Base-by-base conservation (phyloP, 768 basidiomycete species). In the Mycena leptocephala region DNA sequence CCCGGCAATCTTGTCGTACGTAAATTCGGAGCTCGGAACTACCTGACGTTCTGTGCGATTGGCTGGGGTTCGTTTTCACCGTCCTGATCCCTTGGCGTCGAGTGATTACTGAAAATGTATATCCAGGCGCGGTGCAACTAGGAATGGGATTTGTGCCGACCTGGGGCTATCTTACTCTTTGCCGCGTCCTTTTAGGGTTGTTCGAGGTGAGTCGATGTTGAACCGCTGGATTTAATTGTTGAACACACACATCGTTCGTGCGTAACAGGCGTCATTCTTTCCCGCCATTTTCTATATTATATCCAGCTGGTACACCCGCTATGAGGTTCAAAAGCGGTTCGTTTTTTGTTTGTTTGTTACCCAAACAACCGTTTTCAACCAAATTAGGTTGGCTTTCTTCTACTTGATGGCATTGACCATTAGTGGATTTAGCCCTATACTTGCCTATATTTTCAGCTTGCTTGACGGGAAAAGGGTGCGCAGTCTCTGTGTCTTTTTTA, bases 201-300 rank as follows among this genome's bases (percentile, higher is more conserved):
- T 87, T 88, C 62, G 89, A 89, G 85, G 61, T 71, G 26, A 11
- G 62, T 64, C 26, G 28, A 18, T 53, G 9, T 2, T 20, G 61
- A 46, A 63, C 13, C 22, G 20, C 32, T 0, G 5, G 32, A 32
- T 46, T 20, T 1, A 51, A 7, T 18, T 46, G 18, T 28, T 7
- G 48, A 53, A 70, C 41, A 24, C 33, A 43, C 9, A 48, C 35
- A 18, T 6, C 30, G 26, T 0, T 26, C 4, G 32, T 70, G 33
- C 22, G 22, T 26, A 28, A 41, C 39, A 72, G 89, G 86, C 88
- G 7, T 85, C 87, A 14, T 88, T 89, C 76, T 89, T 88, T 80
- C 88, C 89, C 22, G 85, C 86, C 11, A 82, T 90, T 75, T 77
- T 89, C 13, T 89, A 87, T 78, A 83, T 90, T 65, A 87, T 90